Conservation (phyloP, 1,139 yeast genomes). For the Candida labiduridarum region DNA sequence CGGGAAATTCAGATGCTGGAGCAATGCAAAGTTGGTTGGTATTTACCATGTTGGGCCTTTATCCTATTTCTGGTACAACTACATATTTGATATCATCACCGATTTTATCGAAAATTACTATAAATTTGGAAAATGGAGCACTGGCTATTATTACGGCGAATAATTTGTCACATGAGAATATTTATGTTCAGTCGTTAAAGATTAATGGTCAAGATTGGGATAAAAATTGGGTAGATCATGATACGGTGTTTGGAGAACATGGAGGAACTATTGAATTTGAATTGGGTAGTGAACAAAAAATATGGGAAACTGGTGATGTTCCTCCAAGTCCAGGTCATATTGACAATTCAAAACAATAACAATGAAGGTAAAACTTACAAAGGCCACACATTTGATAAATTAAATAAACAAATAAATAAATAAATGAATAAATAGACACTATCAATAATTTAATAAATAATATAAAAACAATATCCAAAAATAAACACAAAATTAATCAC, state of each 20-base stretch:
- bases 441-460: background rate
- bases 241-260: constrained; percentile 30
- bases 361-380: background rate
- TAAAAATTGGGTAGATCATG: constrained; percentile 38
- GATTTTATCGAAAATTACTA: constrained; percentile 25
- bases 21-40: constrained; percentile 45
- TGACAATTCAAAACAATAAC: background rate
- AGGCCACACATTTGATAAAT: too few relatives aligned
- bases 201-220: constrained; percentile 29
- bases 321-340: constrained; percentile 33
- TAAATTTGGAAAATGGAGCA: constrained; percentile 29
- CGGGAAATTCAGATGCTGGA: constrained; percentile 45
- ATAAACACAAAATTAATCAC: background rate
- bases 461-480: background rate
- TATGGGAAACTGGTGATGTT: constrained; percentile 27
- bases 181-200: constrained; percentile 29
- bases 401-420: background rate
- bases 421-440: constrained; percentile 1
- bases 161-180: constrained; percentile 22
- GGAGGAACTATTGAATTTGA: constrained; percentile 30
- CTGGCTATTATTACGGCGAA: constrained; percentile 28
- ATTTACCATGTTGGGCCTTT: constrained; percentile 36
- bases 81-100: constrained; percentile 38
- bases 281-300: constrained; percentile 23
- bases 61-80: constrained; percentile 41